Percentiles rank a stretch among this genome's conserved stretches.
Evolutionary conservation across 768 basidiomycete species (phyloP).

Genomic region (Mycena metata): DNA sequence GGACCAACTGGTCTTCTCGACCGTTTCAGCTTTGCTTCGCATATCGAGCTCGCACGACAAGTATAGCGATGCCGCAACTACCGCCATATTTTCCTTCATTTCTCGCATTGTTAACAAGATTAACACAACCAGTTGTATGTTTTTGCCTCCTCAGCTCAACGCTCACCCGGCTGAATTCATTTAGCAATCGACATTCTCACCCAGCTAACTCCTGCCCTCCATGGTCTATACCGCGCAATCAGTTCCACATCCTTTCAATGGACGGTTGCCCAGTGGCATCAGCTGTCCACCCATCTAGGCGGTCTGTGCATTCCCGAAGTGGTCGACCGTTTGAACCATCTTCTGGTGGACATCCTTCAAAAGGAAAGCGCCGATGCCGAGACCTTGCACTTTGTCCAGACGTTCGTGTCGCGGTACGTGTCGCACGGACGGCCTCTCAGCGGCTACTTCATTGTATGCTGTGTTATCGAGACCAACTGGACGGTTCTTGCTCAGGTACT

Average conservation of each 20-base stretch:
- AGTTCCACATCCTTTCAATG: slow-evolving; percentile 84
- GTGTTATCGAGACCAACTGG: slow-evolving; percentile 88
- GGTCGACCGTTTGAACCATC: slow-evolving; percentile 80
- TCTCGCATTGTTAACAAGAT: slow-evolving; percentile 69
- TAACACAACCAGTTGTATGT: slow-evolving; percentile 66
- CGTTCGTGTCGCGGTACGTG: slow-evolving; percentile 82
- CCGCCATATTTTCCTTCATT: slow-evolving; percentile 75
- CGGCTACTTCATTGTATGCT: slow-evolving; percentile 92
- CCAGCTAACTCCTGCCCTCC: slow-evolving; percentile 83
- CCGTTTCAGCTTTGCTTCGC: slow-evolving; percentile 80
- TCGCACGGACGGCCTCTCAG: slow-evolving; percentile 82
- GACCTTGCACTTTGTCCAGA: slow-evolving; percentile 69
- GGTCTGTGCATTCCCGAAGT: slow-evolving; percentile 74
- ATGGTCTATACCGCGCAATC: slow-evolving; percentile 89
- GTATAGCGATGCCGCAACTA: slow-evolving; percentile 63
- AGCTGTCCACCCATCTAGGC: slow-evolving; percentile 65
- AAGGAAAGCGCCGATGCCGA: slow-evolving; percentile 65
- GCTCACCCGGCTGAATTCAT: slow-evolving; percentile 15
- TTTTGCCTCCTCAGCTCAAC: neutral
- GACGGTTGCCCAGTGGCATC: slow-evolving; percentile 75
- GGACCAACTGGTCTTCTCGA: slow-evolving; percentile 86
- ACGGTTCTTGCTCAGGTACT: slow-evolving; percentile 84
- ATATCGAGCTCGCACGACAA: slow-evolving; percentile 68
- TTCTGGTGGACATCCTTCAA: slow-evolving; percentile 74
- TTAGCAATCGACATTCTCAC: slow-evolving; percentile 80